Percentiles rank a stretch among this genome's conserved stretches.
These are phyloP conservation scores for Gracilaria caudata DNA, from an alignment of 23 red algal species.

Conservation along the genomic window DNA sequence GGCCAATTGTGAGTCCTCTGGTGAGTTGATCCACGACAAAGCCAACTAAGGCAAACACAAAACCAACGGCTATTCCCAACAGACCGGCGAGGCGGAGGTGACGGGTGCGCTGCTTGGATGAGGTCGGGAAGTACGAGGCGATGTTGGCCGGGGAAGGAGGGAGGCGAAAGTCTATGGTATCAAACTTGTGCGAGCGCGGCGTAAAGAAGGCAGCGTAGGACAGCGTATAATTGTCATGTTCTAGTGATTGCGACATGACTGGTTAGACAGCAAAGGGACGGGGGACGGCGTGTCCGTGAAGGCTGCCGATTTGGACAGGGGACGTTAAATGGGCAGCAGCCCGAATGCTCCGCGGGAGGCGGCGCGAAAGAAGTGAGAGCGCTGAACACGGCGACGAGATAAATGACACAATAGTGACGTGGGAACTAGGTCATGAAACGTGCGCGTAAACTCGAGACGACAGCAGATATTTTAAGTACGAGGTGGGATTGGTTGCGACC, in stretches of 20 bases:
- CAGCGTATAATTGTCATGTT: constrained; percentile 18
- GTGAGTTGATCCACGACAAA: constrained; percentile 58
- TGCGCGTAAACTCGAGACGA: background rate
- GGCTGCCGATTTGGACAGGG: background rate
- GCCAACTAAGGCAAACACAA: constrained; percentile 47
- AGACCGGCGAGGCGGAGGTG: constrained; percentile 42
- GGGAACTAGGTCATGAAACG: background rate
- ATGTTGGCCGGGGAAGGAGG: constrained; percentile 67
- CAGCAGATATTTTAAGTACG: background rate
- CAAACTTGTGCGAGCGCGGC: constrained; percentile 78
- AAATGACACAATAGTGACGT: background rate
- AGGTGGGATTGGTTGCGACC: background rate
- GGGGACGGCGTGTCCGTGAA: background rate
- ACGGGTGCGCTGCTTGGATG: constrained; percentile 26
- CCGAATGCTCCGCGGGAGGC: background rate
- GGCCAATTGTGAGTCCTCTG: constrained; percentile 34
- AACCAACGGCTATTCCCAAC: constrained; percentile 32
- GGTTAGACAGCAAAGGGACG: background rate
- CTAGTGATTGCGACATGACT: constrained; percentile 6
- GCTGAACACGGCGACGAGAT: no score
- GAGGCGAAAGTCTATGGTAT: constrained; percentile 74
- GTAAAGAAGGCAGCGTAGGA: constrained; percentile 77
- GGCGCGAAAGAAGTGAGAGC: background rate
- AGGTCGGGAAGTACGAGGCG: constrained; percentile 34
- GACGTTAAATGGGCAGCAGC: no score